These are phyloP conservation scores for Quercus berberidifolia DNA, from an alignment of 306 rosid species.

Conservation along the genomic window DNA sequence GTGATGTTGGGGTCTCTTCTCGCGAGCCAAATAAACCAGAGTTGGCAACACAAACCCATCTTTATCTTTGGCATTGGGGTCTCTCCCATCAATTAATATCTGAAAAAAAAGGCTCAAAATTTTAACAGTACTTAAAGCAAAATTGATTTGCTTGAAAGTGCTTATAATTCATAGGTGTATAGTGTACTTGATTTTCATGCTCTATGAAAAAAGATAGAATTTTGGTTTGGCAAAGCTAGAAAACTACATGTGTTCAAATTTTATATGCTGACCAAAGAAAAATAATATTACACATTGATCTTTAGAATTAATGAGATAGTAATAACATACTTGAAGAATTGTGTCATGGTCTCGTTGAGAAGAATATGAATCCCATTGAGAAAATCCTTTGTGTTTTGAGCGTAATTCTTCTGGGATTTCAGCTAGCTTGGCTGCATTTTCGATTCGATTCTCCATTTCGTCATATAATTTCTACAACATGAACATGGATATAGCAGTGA, in stretches of 20 bases:
- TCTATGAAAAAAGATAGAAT: background rate
- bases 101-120: background rate
- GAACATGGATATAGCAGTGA: background rate
- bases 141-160: background rate
- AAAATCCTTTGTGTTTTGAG: conserved; percentile 44
- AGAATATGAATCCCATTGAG: conserved; percentile 60
- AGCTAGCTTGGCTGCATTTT: conserved; percentile 37
- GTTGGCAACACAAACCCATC: conserved; percentile 58
- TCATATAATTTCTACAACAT: conserved; percentile 52
- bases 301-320: background rate
- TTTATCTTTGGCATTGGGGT: conserved; percentile 45
- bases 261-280: no score
- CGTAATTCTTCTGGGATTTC: conserved; percentile 47
- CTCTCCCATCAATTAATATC: conserved; percentile 65
- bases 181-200: background rate
- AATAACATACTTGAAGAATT: conserved; percentile 52
- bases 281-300: no score
- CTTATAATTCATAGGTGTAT: no score
- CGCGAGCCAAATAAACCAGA: conserved; percentile 79
- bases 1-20: conserved; percentile 63
- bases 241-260: background rate
- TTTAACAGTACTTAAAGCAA: background rate
- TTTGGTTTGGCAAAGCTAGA: background rate
- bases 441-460: conserved; percentile 57
- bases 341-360: conserved; percentile 70